phyloP scores from a whole-genome alignment of 768 basidiomycete genomes.

The Termitomyces sp. region DNA sequence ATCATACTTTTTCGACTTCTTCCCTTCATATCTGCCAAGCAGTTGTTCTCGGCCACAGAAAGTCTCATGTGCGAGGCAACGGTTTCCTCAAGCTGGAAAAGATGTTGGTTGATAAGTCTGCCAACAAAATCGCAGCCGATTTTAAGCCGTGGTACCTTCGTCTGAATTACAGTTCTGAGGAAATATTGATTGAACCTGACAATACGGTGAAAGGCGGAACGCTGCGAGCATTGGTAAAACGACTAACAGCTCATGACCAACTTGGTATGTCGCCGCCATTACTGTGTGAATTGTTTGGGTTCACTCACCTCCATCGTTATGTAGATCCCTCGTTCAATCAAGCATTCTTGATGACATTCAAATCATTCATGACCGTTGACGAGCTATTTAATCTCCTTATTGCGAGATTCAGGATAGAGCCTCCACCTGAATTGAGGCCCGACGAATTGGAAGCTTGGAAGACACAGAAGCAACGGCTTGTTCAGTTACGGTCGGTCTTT shows the following conservation, averaged over 20 bases:
- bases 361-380: constrained; percentile 83
- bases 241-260: constrained; percentile 86
- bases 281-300: neutral
- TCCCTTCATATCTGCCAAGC: neutral
- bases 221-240: constrained; percentile 77
- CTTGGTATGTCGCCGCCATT: constrained; percentile 47
- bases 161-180: constrained; percentile 69
- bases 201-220: constrained; percentile 85
- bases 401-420: constrained; percentile 69
- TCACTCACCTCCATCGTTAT: neutral
- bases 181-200: constrained; percentile 83
- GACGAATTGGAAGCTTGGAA: constrained; percentile 74
- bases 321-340: constrained; percentile 67
- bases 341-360: constrained; percentile 94
- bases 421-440: constrained; percentile 59
- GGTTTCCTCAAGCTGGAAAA: constrained; percentile 53
- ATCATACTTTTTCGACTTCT: neutral
- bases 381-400: constrained; percentile 80
- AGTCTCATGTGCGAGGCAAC: constrained; percentile 25
- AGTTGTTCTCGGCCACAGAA: constrained; percentile 10
- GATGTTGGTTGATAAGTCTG: constrained; percentile 55
- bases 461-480: constrained; percentile 78
- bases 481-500: constrained; percentile 71
- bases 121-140: constrained; percentile 36
- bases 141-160: constrained; percentile 79